phyloP scores from a whole-genome alignment of 768 basidiomycete genomes.

The Mycena epipterygia region DNA sequence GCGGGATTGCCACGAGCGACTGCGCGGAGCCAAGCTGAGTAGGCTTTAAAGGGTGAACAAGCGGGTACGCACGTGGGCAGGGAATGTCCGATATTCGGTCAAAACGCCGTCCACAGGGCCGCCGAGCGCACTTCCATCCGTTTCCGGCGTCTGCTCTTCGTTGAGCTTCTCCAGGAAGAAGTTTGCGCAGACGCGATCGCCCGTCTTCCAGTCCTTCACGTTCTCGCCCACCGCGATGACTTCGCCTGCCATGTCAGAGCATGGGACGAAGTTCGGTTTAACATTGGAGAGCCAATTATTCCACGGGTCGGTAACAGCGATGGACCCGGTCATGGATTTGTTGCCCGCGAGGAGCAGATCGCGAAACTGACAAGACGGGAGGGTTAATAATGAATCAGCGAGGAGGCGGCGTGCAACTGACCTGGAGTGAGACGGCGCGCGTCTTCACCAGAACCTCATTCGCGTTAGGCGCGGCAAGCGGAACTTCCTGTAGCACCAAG shows the following conservation, averaged over 20 bases:
- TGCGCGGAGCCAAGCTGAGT: constrained; percentile 35
- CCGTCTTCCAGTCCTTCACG: constrained; percentile 62
- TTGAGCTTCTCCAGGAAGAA: constrained; percentile 63
- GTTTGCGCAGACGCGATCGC: constrained; percentile 71
- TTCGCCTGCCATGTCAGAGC: constrained; percentile 71
- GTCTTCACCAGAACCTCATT: constrained; percentile 66
- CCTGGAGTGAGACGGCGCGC: constrained; percentile 71
- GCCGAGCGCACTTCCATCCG: constrained; percentile 55
- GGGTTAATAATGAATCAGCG: constrained; percentile 55
- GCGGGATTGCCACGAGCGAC: constrained; percentile 66
- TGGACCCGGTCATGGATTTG: too few relatives aligned
- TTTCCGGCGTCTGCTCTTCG: constrained; percentile 52
- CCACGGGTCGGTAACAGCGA: not conserved
- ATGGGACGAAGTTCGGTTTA: constrained; percentile 48
- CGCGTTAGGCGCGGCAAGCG: not conserved
- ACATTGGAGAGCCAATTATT: not conserved
- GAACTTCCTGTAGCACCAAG: not conserved
- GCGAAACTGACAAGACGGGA: constrained; percentile 40
- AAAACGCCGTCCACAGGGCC: constrained; percentile 65
- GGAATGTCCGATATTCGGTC: constrained; percentile 66
- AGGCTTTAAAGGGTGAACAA: not conserved
- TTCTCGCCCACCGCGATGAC: constrained; percentile 61
- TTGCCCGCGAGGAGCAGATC: not conserved
- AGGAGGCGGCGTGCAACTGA: constrained; percentile 48
- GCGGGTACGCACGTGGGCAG: constrained; percentile 49